Evolutionary conservation across 805 yeast species (phyloP).

Genomic region (Teunomyces funiuensis): DNA sequence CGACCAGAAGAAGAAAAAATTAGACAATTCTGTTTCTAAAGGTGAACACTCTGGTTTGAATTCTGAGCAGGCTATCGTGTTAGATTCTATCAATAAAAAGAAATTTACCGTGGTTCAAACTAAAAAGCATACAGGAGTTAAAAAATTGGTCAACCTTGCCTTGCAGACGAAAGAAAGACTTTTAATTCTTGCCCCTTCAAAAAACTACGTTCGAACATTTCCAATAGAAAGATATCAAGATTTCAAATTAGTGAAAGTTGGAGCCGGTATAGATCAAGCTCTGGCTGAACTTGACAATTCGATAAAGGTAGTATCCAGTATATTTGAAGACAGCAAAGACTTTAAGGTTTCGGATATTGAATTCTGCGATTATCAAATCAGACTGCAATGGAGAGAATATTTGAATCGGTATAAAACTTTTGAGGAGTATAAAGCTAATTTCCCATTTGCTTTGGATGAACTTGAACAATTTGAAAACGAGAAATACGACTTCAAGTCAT

Average conservation of each 20-base stretch:
- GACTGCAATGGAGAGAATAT: conserved; percentile 9
- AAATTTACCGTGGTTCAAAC: conserved; percentile 11
- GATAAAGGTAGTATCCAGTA: conserved; percentile 25
- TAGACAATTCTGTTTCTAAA: neutral
- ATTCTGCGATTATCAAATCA: conserved; percentile 11
- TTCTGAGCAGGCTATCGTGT: neutral
- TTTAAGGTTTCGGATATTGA: conserved; percentile 8
- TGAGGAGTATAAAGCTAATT: neutral
- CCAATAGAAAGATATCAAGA: conserved; percentile 1
- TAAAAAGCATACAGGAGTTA: conserved; percentile 10
- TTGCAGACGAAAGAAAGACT: conserved; percentile 11
- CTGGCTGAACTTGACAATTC: neutral
- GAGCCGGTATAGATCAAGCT: conserved; percentile 6
- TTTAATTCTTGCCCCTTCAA: conserved; percentile 16
- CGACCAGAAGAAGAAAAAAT: neutral
- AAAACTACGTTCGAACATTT: conserved; percentile 6
- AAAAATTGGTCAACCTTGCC: conserved; percentile 6
- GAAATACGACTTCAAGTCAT: neutral
- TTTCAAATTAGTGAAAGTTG: conserved; percentile 7
- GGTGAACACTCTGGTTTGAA: neutral
- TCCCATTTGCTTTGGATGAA: conserved; percentile 9
- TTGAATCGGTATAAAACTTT: neutral
- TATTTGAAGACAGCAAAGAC: conserved; percentile 28
- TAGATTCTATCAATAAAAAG: neutral
- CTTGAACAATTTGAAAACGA: conserved; percentile 1